phyloP scores from a whole-genome alignment of 73 alveolate genomes.

The Blepharisma stoltei region DNA sequence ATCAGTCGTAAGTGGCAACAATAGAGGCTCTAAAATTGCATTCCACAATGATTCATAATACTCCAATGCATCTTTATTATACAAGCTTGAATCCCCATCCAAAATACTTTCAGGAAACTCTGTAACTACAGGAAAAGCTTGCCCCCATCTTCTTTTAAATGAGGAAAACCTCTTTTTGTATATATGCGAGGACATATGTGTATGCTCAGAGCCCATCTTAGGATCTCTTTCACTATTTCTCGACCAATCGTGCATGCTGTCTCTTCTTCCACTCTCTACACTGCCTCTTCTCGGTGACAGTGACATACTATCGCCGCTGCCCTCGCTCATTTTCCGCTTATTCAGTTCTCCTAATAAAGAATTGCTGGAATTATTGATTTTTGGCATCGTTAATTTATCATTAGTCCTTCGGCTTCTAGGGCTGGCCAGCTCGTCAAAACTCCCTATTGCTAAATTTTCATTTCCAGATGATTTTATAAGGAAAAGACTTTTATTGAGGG shows the following conservation, averaged over 20 bases:
- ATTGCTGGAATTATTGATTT: neutral
- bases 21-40: neutral
- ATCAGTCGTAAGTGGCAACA: neutral
- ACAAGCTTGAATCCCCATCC: neutral
- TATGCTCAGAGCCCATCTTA: no score
- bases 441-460: neutral
- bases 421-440: neutral
- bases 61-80: conserved; percentile 14
- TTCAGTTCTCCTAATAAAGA: neutral
- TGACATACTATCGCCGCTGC: neutral
- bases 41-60: conserved; percentile 19
- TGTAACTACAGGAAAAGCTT: neutral
- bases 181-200: neutral
- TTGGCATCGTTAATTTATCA: neutral
- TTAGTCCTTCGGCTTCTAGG: neutral
- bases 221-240: no score
- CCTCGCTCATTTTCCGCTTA: neutral
- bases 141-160: conserved; percentile 14
- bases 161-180: neutral
- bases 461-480: neutral
- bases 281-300: neutral
- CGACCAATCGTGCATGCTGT: neutral
- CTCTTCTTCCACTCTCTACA: neutral
- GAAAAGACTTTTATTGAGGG: neutral
- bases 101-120: neutral